Conservation (phyloP, 73 alveolate species). For the Paramecium caudatum region DNA sequence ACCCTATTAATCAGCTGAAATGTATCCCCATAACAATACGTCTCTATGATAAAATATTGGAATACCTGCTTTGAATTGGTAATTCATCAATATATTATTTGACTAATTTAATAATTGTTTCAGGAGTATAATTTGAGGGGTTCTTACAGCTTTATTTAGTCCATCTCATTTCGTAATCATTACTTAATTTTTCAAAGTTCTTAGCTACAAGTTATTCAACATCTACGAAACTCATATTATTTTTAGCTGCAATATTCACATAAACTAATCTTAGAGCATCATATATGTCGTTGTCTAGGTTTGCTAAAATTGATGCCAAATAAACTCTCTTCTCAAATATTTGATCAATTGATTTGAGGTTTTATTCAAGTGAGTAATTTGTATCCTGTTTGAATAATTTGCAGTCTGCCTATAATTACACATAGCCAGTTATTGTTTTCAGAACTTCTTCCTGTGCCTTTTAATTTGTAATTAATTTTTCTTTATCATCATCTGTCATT, state of each 20-base stretch:
- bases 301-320: slow-evolving; percentile 29
- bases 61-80: slow-evolving; percentile 39
- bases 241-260: slow-evolving; percentile 50
- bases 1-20: slow-evolving; percentile 74
- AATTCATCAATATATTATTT: slow-evolving; percentile 22
- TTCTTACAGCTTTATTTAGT: background rate
- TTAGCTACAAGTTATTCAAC: slow-evolving; percentile 42
- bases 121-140: slow-evolving; percentile 63
- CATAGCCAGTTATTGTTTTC: background rate
- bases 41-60: slow-evolving; percentile 25
- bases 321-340: slow-evolving; percentile 54
- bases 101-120: slow-evolving; percentile 16
- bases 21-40: slow-evolving; percentile 76
- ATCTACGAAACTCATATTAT: slow-evolving; percentile 57
- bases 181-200: slow-evolving; percentile 4
- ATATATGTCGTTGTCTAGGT: background rate
- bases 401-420: background rate
- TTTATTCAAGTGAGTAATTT: slow-evolving; percentile 10
- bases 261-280: slow-evolving; percentile 35
- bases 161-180: slow-evolving; percentile 70
- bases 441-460: background rate
- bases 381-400: slow-evolving; percentile 27
- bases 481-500: slow-evolving; percentile 32
- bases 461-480: background rate
- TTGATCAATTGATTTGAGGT: slow-evolving; percentile 7